These are phyloP conservation scores for Fusarium sp. DNA, from an alignment of 2,329 filamentous ascomycete species.

Conservation along the genomic window DNA sequence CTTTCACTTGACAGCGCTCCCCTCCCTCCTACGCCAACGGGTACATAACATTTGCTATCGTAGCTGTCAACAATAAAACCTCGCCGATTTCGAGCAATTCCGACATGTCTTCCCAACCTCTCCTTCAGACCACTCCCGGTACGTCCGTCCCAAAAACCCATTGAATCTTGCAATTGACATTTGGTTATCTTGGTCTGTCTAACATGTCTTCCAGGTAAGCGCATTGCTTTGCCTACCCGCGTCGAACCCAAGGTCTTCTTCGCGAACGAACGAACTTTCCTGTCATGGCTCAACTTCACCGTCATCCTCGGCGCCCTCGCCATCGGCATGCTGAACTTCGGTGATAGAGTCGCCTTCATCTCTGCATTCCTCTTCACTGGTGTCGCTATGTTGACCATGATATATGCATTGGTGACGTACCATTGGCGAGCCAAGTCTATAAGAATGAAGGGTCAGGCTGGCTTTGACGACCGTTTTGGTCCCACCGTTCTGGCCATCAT, in stretches of 20 bases:
- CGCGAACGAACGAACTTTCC: conserved; percentile 98
- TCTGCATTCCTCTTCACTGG: conserved; percentile 92
- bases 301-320: conserved; percentile 97
- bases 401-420: conserved; percentile 94
- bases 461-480: conserved; percentile 95
- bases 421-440: conserved; percentile 98
- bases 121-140: conserved; percentile 94
- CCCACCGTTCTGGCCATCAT: conserved; percentile 90
- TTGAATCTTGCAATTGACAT: neutral
- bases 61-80: conserved; percentile 18
- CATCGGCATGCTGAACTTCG: conserved; percentile 97
- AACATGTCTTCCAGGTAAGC: conserved; percentile 76
- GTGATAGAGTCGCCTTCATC: conserved; percentile 92
- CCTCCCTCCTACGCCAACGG: neutral
- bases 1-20: neutral
- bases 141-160: conserved; percentile 51
- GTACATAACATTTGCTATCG: neutral
- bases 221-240: conserved; percentile 95
- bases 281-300: conserved; percentile 99
- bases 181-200: conserved; percentile 5
- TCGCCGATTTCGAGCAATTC: conserved; percentile 3
- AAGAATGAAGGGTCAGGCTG: conserved; percentile 87
- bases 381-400: conserved; percentile 93
- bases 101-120: conserved; percentile 93
- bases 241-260: conserved; percentile 99